phyloP scores from a whole-genome alignment of 495 filamentous ascomycete species.

The Cryomyces antarcticus region DNA sequence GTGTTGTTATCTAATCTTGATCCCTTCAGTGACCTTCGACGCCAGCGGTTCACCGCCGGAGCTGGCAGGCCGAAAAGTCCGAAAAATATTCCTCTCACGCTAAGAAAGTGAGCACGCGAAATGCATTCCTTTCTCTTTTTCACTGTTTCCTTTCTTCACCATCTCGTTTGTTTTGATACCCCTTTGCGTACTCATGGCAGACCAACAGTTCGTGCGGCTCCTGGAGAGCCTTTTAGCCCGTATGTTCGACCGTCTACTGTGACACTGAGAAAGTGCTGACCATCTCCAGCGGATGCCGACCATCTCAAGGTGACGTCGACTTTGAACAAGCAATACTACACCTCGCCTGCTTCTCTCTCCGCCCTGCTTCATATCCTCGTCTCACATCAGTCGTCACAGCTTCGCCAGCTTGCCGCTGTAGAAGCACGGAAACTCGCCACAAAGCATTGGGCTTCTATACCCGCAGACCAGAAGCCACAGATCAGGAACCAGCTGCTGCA shows the following conservation, averaged over 20 bases:
- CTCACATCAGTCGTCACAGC: slow-evolving; percentile 43
- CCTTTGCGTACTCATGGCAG: slow-evolving; percentile 17
- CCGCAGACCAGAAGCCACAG: slow-evolving; percentile 46
- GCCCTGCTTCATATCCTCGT: slow-evolving; percentile 71
- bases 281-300: slow-evolving; percentile 44
- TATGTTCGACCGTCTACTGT: slow-evolving; percentile 7
- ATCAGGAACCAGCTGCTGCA: slow-evolving; percentile 67
- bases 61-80: no score
- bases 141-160: neutral
- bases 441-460: slow-evolving; percentile 62
- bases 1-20: no score
- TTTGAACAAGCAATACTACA: slow-evolving; percentile 81
- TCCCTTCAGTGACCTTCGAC: no score
- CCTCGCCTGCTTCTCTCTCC: slow-evolving; percentile 59
- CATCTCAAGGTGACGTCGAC: slow-evolving; percentile 79
- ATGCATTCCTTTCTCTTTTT: neutral
- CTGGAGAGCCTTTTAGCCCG: slow-evolving; percentile 25
- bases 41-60: no score
- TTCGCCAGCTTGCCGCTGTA: slow-evolving; percentile 79
- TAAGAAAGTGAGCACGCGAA: neutral
- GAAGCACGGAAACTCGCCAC: slow-evolving; percentile 61
- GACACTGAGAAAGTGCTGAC: neutral
- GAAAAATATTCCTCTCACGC: no score
- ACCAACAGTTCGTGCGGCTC: slow-evolving; percentile 24
- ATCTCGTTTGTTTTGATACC: no score